A percentile compares a stretch with the other conserved stretches of the same genome.
Evolutionary conservation across 2,329 filamentous ascomycete species (phyloP).

Genomic region (Colletotrichum incanum): DNA sequence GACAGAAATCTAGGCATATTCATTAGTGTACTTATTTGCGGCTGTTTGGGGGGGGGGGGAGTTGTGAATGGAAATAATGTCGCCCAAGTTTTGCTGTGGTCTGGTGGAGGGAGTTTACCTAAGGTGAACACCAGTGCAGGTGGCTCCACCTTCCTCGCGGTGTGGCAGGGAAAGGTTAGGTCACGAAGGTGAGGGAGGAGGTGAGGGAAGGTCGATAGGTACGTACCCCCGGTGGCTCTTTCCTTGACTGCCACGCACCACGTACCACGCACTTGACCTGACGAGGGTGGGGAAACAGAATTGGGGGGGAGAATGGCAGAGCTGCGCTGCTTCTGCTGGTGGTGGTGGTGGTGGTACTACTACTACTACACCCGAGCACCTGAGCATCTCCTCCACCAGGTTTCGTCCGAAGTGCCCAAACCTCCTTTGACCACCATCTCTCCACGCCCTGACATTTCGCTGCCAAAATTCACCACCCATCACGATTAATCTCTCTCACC

Average conservation of each 20-base stretch:
- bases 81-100: not conserved
- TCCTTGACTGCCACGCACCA: slow-evolving; percentile 23
- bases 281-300: not conserved
- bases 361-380: slow-evolving; percentile 22
- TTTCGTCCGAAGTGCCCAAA: slow-evolving; percentile 43
- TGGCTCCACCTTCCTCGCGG: not conserved
- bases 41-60: not conserved
- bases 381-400: slow-evolving; percentile 36
- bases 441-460: slow-evolving; percentile 34
- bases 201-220: not conserved
- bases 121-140: slow-evolving; percentile 6
- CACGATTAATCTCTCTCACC: slow-evolving; percentile 27
- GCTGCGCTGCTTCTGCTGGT: not conserved
- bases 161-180: slow-evolving; percentile 7
- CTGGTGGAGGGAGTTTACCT: not conserved
- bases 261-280: slow-evolving; percentile 15
- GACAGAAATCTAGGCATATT: not conserved
- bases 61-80: not conserved
- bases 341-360: not conserved
- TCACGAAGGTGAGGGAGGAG: slow-evolving; percentile 3
- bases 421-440: slow-evolving; percentile 41
- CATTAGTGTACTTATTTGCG: not conserved
- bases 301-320: not conserved
- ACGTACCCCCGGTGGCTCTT: slow-evolving; percentile 16
- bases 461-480: slow-evolving; percentile 37